phyloP scores from a whole-genome alignment of 768 basidiomycete genomes.

The Kwoniella dejecticola region DNA sequence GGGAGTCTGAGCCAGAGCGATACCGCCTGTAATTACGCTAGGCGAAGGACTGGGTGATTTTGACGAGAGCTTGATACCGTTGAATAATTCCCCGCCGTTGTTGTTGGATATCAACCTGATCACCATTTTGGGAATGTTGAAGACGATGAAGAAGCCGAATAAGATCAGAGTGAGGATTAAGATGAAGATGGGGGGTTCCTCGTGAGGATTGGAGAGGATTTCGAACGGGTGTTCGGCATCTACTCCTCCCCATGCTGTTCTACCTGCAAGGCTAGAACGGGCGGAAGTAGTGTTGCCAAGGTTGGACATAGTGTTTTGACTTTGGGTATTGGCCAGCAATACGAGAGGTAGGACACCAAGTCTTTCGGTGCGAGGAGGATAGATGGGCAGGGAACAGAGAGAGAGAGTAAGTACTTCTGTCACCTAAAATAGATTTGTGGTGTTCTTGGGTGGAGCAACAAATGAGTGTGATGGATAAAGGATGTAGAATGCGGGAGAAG shows the following conservation, averaged over 20 bases:
- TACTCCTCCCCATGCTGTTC: conserved; percentile 14
- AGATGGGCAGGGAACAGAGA: too few species aligned
- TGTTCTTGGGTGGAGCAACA: too few species aligned
- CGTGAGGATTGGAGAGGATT: conserved; percentile 10
- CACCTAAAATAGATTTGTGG: too few species aligned
- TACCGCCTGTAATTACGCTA: not conserved
- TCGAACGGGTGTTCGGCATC: conserved; percentile 17
- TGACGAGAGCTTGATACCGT: conserved; percentile 4
- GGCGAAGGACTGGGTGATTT: conserved; percentile 10
- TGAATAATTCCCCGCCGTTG: conserved; percentile 8
- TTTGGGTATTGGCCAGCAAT: too few species aligned
- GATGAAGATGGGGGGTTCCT: conserved; percentile 6
- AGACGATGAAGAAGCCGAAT: conserved; percentile 4
- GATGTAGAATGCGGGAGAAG: too few species aligned
- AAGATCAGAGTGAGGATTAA: not conserved
- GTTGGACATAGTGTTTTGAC: too few species aligned
- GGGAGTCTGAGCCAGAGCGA: conserved; percentile 13
- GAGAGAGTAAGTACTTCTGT: too few species aligned
- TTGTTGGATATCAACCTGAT: not conserved
- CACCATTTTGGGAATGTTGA: conserved; percentile 6
- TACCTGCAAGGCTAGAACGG: not conserved
- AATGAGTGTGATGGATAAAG: too few species aligned
- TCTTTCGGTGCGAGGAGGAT: too few species aligned
- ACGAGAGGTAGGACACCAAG: too few species aligned
- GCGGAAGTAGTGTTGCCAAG: too few species aligned